A percentile compares a stretch with the other conserved stretches of the same genome.
Conservation (phyloP, 202 grass and related monocot species). For the Brachypodium distachyon region DNA sequence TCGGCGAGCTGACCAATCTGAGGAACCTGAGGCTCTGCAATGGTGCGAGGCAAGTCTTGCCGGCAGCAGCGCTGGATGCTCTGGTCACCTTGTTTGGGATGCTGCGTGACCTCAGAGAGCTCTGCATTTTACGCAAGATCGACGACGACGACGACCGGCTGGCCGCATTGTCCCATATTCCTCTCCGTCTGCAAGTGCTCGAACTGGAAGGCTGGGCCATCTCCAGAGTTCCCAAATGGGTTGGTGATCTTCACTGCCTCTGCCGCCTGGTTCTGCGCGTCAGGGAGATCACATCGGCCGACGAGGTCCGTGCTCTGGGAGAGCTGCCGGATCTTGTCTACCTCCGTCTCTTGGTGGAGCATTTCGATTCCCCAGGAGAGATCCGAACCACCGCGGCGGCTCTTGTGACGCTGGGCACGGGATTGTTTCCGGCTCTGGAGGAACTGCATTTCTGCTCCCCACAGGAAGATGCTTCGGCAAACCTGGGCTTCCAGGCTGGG, state of each 20-base stretch:
- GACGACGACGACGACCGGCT: too few relatives aligned
- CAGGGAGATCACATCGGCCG: background rate
- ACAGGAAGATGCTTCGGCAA: background rate
- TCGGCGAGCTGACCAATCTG: too few relatives aligned
- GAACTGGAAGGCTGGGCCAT: fast-evolving
- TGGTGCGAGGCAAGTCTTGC: too few relatives aligned
- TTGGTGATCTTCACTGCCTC: background rate
- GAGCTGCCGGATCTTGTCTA: background rate
- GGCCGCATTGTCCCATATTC: too few relatives aligned
- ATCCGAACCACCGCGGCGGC: too few relatives aligned
- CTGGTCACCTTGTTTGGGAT: too few relatives aligned
- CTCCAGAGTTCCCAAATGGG: background rate
- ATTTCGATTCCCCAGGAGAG: background rate
- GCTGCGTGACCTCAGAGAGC: too few relatives aligned
- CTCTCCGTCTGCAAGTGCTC: background rate
- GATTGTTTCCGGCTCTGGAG: background rate
- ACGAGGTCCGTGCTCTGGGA: background rate
- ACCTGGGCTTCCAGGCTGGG: too few relatives aligned
- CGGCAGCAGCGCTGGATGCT: too few relatives aligned
- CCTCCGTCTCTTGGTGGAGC: background rate
- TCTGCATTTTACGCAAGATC: too few relatives aligned
- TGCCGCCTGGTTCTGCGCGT: background rate
- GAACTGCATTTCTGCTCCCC: fast-evolving
- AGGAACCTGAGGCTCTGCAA: too few relatives aligned
- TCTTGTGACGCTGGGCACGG: background rate